These are phyloP conservation scores for Suhomyces panamericanus DNA, from an alignment of 1,139 yeast species.

Conservation along the genomic window DNA sequence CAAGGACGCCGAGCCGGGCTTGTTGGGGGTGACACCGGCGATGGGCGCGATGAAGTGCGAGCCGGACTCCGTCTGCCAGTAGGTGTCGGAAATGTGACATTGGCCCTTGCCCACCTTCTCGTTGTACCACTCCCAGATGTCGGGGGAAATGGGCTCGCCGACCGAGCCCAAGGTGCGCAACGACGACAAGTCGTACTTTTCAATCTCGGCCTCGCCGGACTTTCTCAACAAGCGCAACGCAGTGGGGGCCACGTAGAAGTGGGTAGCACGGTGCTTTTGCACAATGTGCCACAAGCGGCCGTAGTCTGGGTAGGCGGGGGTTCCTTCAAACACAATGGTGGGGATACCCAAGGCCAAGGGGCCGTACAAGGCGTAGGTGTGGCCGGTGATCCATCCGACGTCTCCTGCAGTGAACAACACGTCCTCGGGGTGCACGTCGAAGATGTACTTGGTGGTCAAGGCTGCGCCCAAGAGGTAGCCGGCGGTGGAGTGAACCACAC, in stretches of 20 bases:
- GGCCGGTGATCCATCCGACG: slow-evolving; percentile 99
- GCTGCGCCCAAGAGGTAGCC: slow-evolving; percentile 96
- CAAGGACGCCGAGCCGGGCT: slow-evolving; percentile 95
- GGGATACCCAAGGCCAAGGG: slow-evolving; percentile 89
- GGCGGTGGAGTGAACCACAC: slow-evolving; percentile 93
- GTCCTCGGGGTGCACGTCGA: slow-evolving; percentile 88
- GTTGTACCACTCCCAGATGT: slow-evolving; percentile 98
- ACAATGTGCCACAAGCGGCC: slow-evolving; percentile 98
- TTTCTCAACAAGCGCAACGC: slow-evolving; percentile 93
- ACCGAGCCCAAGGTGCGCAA: slow-evolving; percentile 96
- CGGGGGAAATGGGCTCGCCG: slow-evolving; percentile 98
- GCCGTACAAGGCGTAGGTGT: slow-evolving; percentile 93
- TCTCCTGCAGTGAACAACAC: slow-evolving; percentile 96
- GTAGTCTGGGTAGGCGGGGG: slow-evolving; percentile 96
- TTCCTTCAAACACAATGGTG: slow-evolving; percentile 92
- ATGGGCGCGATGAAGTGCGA: slow-evolving; percentile 94
- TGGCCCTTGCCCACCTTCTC: slow-evolving; percentile 86
- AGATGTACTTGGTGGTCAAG: slow-evolving; percentile 87
- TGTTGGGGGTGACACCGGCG: slow-evolving; percentile 92
- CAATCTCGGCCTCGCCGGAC: slow-evolving; percentile 84
- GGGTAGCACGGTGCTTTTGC: slow-evolving; percentile 90
- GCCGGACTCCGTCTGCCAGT: slow-evolving; percentile 99
- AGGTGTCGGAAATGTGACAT: slow-evolving; percentile 89
- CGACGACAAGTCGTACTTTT: slow-evolving; percentile 83
- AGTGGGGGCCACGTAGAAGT: slow-evolving; percentile 98